Base-by-base conservation (phyloP, 225 moss, liverwort and hornwort genomes). In the Thuidium tamariscinum region DNA sequence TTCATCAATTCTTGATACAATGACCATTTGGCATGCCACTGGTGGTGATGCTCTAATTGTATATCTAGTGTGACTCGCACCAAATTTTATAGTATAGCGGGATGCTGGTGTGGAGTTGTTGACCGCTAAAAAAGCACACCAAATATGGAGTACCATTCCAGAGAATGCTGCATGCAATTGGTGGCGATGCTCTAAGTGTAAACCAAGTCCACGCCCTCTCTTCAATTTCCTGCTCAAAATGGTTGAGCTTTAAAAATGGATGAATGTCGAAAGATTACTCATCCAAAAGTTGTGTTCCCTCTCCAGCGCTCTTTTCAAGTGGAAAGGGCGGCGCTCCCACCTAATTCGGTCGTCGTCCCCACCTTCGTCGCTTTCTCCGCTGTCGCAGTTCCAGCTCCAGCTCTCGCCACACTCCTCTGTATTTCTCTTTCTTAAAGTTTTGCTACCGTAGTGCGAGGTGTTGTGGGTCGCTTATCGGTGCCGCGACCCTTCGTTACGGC, bases 281-380 rank as follows among this genome's bases (percentile, higher is more conserved):
- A 79, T 79, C 61, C 61, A 44, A 15, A 61, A 55, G 25, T 55
- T 16, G 16, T 8, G 55, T 76, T 76, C 76, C 76, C 76, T 16
- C 8, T 44, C 61, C 42, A 61, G 60, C 32, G 80, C 79, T 83
- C 88, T 80, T 63, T 87, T 87, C 51, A 59, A 77, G 36, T 56
- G 82, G 66, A 76, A 64, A 73, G 42, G 30, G 72, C 79, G 84
- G 84, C 85, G 89, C 73, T 91, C 87, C 71, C 84, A 84, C 26
- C 1, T 1, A 41, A 18, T 57, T 57, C 77, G 81, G 86, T 86
- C 80, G 46, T 88, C 88, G 73, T 44, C 17, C 37, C 65, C 78
- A 11, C 26, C 5, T 65, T 41, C 21, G 32, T 32, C 37, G 52
- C 27, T 12, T 19, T 8, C 66, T 41, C 57, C 51, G 34, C 81